phyloP scores from a whole-genome alignment of 192 early-diverging fungal genomes.

The Coemansia sp. region DNA sequence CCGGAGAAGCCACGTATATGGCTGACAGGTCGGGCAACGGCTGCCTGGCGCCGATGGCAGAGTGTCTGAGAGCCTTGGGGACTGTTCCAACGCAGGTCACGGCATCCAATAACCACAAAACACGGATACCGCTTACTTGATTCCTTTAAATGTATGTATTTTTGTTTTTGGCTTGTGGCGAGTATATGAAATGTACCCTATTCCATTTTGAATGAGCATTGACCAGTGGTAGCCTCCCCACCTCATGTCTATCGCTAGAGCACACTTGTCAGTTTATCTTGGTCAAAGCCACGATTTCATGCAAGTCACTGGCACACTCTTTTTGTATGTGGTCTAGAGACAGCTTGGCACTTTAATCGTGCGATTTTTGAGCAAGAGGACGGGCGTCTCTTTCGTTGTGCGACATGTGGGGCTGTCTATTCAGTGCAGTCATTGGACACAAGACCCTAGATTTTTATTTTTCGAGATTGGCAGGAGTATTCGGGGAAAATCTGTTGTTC shows the following conservation, averaged over 20 bases:
- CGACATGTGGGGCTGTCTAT: neutral
- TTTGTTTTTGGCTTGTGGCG: neutral
- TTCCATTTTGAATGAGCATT: neutral
- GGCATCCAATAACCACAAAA: conserved; percentile 26
- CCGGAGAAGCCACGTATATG: conserved; percentile 16
- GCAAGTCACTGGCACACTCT: neutral
- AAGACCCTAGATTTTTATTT: neutral
- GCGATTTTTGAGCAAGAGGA: neutral
- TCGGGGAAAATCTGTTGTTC: neutral
- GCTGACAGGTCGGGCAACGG: neutral
- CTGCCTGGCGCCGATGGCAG: conserved; percentile 17
- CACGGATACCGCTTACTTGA: conserved; percentile 18
- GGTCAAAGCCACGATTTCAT: neutral
- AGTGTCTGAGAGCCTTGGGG: conserved; percentile 25
- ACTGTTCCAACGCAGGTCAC: conserved; percentile 24
- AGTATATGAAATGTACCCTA: neutral
- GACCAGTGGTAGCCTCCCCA: neutral
- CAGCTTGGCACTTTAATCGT: neutral
- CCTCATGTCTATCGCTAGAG: neutral
- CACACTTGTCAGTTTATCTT: neutral
- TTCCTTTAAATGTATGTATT: neutral
- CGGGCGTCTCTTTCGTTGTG: neutral
- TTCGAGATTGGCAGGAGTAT: neutral
- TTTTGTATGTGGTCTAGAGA: too few relatives aligned
- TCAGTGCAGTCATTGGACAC: neutral